phyloP scores from a whole-genome alignment of 441 rosid species.

The Viola pubescens region DNA sequence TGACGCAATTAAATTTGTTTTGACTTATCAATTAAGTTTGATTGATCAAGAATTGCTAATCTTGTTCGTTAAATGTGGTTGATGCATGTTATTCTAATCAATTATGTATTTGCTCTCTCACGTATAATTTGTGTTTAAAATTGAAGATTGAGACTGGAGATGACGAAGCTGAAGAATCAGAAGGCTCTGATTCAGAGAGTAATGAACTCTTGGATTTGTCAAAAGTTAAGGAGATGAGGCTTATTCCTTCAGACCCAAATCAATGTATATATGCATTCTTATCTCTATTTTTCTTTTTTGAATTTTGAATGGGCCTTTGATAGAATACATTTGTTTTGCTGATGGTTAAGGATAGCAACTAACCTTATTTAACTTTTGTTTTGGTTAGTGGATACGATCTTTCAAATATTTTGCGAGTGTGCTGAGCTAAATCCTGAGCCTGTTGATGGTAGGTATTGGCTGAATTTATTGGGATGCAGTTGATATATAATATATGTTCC shows the following conservation, averaged over 20 bases:
- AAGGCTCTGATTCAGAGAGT: constrained; percentile 50
- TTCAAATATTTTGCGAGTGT: constrained; percentile 79
- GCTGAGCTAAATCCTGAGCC: constrained; percentile 96
- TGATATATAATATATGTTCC: background rate
- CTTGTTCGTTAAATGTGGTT: no score
- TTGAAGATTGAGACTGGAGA: constrained; percentile 68
- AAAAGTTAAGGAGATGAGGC: constrained; percentile 77
- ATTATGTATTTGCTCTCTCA: constrained; percentile 7
- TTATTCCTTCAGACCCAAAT: constrained; percentile 76
- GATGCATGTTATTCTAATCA: no score
- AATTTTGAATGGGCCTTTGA: constrained; percentile 6
- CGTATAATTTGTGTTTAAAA: background rate
- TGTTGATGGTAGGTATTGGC: constrained; percentile 40
- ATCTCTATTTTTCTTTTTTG: background rate
- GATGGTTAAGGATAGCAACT: background rate
- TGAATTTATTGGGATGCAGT: background rate
- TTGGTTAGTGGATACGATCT: constrained; percentile 66
- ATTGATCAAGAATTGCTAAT: background rate
- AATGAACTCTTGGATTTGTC: constrained; percentile 45
- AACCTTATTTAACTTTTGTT: constrained; percentile 1
- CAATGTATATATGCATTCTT: constrained; percentile 38
- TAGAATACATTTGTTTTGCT: background rate
- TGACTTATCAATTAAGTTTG: background rate
- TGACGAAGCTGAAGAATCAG: constrained; percentile 42
- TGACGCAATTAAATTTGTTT: background rate